Percentiles rank a stretch among this genome's conserved stretches.
phyloP scores from a whole-genome alignment of 768 basidiomycete genomes.

The Auricularia auricula-judae region DNA sequence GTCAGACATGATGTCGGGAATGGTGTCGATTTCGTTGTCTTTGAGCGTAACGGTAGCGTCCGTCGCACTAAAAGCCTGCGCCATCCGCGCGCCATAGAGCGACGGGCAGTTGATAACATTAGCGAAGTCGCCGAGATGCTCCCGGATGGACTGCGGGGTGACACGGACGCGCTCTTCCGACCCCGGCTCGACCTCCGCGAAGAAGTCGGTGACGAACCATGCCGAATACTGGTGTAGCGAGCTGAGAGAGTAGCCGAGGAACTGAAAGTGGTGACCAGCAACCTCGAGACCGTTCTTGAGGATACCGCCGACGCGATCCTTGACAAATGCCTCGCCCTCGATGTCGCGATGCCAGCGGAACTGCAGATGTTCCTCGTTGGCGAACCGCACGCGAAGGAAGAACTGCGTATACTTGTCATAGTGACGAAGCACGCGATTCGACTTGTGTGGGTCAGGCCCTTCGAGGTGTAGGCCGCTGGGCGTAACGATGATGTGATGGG shows the following conservation, averaged over 20 bases:
- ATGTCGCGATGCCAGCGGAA: slow-evolving; percentile 63
- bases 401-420: slow-evolving; percentile 49
- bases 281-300: slow-evolving; percentile 57
- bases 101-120: slow-evolving; percentile 48
- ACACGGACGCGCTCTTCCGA: slow-evolving; percentile 18
- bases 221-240: slow-evolving; percentile 71
- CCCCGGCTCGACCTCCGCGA: slow-evolving; percentile 24
- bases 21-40: slow-evolving; percentile 48
- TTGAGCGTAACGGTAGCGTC: slow-evolving; percentile 54
- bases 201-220: slow-evolving; percentile 68
- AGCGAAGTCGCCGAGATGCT: slow-evolving; percentile 57
- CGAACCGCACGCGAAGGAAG: slow-evolving; percentile 77
- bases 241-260: slow-evolving; percentile 73
- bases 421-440: slow-evolving; percentile 68
- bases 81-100: slow-evolving; percentile 72
- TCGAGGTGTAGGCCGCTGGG: slow-evolving; percentile 66
- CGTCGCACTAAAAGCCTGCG: slow-evolving; percentile 78
- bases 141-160: slow-evolving; percentile 47
- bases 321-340: slow-evolving; percentile 45
- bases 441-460: slow-evolving; percentile 65
- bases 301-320: slow-evolving; percentile 43
- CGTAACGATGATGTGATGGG: slow-evolving; percentile 65
- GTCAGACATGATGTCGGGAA: slow-evolving; percentile 40
- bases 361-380: slow-evolving; percentile 70
- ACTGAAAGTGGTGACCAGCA: slow-evolving; percentile 63